Percentiles rank a stretch among this genome's conserved stretches.
Evolutionary conservation across 176 grass and related monocot genomes (phyloP).

Genomic region (Areca catechu): DNA sequence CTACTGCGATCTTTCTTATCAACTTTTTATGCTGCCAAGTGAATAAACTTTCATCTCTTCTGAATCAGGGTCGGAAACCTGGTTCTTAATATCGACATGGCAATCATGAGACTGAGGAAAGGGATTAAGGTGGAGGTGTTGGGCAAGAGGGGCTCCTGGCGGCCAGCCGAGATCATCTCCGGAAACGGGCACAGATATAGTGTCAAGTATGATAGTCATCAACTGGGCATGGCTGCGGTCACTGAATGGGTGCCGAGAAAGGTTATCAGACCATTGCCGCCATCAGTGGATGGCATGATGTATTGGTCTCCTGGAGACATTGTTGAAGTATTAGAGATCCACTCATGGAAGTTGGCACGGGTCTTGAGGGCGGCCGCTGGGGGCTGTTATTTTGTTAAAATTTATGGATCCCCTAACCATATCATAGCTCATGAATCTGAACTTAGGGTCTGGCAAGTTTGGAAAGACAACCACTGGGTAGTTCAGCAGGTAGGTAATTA

Average conservation of each 20-base stretch:
- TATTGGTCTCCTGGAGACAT: slow-evolving; percentile 35
- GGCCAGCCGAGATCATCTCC: too few relatives aligned
- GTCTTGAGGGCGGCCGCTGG: slow-evolving; percentile 2
- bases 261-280: slow-evolving; percentile 37
- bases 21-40: too few relatives aligned
- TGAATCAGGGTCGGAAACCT: too few relatives aligned
- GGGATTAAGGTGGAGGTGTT: slow-evolving; percentile 41
- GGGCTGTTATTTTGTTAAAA: slow-evolving; percentile 26
- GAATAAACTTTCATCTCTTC: too few relatives aligned
- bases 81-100: too few relatives aligned
- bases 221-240: neutral
- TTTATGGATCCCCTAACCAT: slow-evolving; percentile 18
- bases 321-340: slow-evolving; percentile 33
- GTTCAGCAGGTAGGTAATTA: slow-evolving; percentile 28
- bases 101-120: slow-evolving; percentile 35
- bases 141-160: slow-evolving; percentile 35
- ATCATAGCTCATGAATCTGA: neutral
- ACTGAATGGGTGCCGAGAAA: slow-evolving; percentile 34
- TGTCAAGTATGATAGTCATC: slow-evolving; percentile 24
- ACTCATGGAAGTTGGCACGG: slow-evolving; percentile 40
- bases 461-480: slow-evolving; percentile 32
- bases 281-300: neutral
- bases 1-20: too few relatives aligned
- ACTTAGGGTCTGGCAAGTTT: slow-evolving; percentile 13
- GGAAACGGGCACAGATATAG: slow-evolving; percentile 56